These are phyloP conservation scores for Suillus paluster DNA, from an alignment of 768 basidiomycete species.

Conservation along the genomic window DNA sequence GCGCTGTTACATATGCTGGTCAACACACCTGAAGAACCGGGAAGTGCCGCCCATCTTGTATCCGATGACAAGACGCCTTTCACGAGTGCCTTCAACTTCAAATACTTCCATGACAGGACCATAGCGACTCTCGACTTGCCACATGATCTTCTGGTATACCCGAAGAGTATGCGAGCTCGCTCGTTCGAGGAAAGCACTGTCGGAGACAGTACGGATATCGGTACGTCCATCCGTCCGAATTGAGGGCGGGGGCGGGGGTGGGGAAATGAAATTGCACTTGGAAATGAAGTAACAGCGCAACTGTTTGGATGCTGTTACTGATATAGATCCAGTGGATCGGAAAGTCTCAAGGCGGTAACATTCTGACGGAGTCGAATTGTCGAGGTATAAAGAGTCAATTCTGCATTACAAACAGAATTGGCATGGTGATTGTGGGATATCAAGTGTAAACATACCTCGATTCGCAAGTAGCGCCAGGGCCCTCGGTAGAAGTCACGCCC, in stretches of 20 bases:
- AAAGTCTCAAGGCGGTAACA: conserved; percentile 96
- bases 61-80: conserved; percentile 92
- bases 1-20: background rate
- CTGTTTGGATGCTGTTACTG: conserved; percentile 85
- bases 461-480: conserved; percentile 90
- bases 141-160: conserved; percentile 89
- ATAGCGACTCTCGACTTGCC: conserved; percentile 79
- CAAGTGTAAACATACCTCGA: conserved; percentile 51
- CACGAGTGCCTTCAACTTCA: conserved; percentile 92
- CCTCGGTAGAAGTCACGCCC: conserved; percentile 79
- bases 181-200: conserved; percentile 90
- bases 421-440: conserved; percentile 1
- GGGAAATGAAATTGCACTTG: conserved; percentile 78
- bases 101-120: conserved; percentile 97
- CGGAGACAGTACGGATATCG: conserved; percentile 88
- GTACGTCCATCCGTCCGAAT: conserved; percentile 61
- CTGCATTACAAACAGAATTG: conserved; percentile 42
- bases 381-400: conserved; percentile 90
- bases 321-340: conserved; percentile 87
- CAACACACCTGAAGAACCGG: conserved; percentile 71
- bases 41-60: conserved; percentile 97
- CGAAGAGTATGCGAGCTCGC: conserved; percentile 91
- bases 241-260: conserved; percentile 42
- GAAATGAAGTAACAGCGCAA: conserved; percentile 97
- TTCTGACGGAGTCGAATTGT: conserved; percentile 73